These are phyloP conservation scores for Ricinus communis DNA, from an alignment of 345 rosid species.

Conservation along the genomic window DNA sequence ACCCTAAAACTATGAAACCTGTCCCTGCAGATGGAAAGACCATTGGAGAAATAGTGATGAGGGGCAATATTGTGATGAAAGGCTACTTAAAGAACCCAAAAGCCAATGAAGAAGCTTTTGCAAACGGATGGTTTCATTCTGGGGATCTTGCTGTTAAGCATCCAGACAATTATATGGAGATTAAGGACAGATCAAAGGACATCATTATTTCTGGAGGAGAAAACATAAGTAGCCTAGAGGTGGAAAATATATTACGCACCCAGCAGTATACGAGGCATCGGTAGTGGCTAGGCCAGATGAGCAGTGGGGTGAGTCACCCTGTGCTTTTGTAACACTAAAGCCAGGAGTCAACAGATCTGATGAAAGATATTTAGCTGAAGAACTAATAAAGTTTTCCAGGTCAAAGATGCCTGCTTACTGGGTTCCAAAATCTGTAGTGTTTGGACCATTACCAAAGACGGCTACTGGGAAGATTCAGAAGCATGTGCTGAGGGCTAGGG, in stretches of 20 bases:
- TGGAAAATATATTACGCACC: conserved; percentile 65
- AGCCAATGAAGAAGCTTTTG: conserved; percentile 72
- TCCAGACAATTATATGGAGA: conserved; percentile 80
- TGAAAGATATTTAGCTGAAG: conserved; percentile 48
- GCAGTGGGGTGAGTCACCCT: conserved; percentile 89
- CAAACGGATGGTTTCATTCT: conserved; percentile 88
- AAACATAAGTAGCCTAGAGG: conserved; percentile 86
- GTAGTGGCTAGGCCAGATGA: conserved; percentile 86
- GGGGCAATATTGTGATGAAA: conserved; percentile 82
- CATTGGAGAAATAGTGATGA: conserved; percentile 78
- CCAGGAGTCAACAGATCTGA: conserved; percentile 41
- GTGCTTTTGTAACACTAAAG: conserved; percentile 78
- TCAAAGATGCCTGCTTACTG: conserved; percentile 79
- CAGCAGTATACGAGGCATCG: conserved; percentile 74
- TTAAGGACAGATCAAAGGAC: conserved; percentile 89
- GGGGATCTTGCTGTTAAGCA: conserved; percentile 88
- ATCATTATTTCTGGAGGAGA: conserved; percentile 93
- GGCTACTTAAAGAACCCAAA: conserved; percentile 85
- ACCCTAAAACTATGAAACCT: conserved; percentile 55
- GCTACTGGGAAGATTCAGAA: conserved; percentile 97
- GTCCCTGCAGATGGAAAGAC: conserved; percentile 84
- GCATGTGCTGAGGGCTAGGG: conserved; percentile 68
- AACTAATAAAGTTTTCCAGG: conserved; percentile 62
- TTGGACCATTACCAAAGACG: conserved; percentile 84
- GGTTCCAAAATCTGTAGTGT: conserved; percentile 81